phyloP scores from a whole-genome alignment of 2,329 filamentous ascomycete species.

The Macrophomina phaseolina region DNA sequence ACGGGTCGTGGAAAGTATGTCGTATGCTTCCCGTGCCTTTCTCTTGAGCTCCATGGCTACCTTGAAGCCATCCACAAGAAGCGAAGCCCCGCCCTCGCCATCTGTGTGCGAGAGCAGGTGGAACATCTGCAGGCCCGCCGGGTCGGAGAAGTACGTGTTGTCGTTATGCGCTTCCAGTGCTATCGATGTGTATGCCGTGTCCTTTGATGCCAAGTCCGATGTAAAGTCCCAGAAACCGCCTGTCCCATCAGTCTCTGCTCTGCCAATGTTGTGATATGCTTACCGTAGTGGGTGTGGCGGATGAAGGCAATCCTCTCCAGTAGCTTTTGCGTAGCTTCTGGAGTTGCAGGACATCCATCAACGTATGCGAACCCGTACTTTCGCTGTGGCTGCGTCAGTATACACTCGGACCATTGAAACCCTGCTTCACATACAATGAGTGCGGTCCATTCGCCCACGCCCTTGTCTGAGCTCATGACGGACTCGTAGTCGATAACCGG shows the following conservation, averaged over 20 bases:
- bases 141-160: slow-evolving; percentile 94
- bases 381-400: slow-evolving; percentile 55
- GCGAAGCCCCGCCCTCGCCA: slow-evolving; percentile 73
- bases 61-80: slow-evolving; percentile 85
- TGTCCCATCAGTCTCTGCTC: slow-evolving; percentile 30
- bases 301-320: slow-evolving; percentile 85
- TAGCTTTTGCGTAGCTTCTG: slow-evolving; percentile 74
- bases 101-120: slow-evolving; percentile 83
- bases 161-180: slow-evolving; percentile 87
- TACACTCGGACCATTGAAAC: background rate
- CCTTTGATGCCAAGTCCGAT: slow-evolving; percentile 83
- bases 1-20: slow-evolving; percentile 60
- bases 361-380: slow-evolving; percentile 80
- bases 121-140: slow-evolving; percentile 88
- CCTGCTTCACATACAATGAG: slow-evolving; percentile 61
- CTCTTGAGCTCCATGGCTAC: slow-evolving; percentile 66
- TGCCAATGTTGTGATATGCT: slow-evolving; percentile 41
- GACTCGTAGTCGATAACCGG: slow-evolving; percentile 66
- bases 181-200: slow-evolving; percentile 89
- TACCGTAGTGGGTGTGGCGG: slow-evolving; percentile 88
- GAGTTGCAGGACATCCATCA: slow-evolving; percentile 69
- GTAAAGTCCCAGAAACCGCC: slow-evolving; percentile 85
- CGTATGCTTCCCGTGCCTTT: slow-evolving; percentile 63
- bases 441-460: slow-evolving; percentile 66
- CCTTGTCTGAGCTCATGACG: slow-evolving; percentile 61